Base-by-base conservation (phyloP, 108 stramenopile genomes). In the Stephanodiscus minutulus region DNA sequence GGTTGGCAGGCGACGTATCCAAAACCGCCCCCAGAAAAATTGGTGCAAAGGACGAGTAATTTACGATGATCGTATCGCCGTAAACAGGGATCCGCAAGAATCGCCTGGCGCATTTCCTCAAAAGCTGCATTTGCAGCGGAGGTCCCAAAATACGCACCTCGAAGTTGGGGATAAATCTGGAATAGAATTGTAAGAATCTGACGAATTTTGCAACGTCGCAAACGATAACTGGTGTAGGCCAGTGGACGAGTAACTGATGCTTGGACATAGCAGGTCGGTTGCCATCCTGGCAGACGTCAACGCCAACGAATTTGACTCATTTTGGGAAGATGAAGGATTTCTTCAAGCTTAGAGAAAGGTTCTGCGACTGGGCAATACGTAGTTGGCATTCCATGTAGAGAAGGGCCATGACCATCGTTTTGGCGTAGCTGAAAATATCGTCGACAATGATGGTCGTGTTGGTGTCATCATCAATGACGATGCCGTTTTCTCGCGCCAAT, bases 11-110 rank as follows among this genome's bases (percentile, higher is more conserved):
- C 52, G 11, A 43, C 37, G 22, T 47, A 63, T 20, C 62, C 62
- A 12, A 63, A 18, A 1, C 62, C 62, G 6, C 22, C 12, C 9
- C 2, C 11, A 44, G 39, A 43, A 5, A 44, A 44, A 15, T 44
- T 15, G 0, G 43, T 44, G 43, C 43, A 15, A 44, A 44, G 43
- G 0, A 43, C 37, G 7, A 43, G 37, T 22, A 25, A 13, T 7
- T 25, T 44, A 1, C 24, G 18, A 13, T 41, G 62, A 5, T 63
- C 41, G 43, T 22, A 63, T 0, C 44, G 37, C 0, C 15, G 7
- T 1, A 63, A 44, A 11, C 62, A 68, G 1, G 67, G 67, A 21
- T 68, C 54, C 1, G 37, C 13, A 22, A 68, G 55, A 12, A 68
- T 39, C 48, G 67, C 67, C 2, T 27, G 21, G 9, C 24, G 35